Conservation (phyloP, 1,284 basidiomycete species). For the Trametes hirsuta region DNA sequence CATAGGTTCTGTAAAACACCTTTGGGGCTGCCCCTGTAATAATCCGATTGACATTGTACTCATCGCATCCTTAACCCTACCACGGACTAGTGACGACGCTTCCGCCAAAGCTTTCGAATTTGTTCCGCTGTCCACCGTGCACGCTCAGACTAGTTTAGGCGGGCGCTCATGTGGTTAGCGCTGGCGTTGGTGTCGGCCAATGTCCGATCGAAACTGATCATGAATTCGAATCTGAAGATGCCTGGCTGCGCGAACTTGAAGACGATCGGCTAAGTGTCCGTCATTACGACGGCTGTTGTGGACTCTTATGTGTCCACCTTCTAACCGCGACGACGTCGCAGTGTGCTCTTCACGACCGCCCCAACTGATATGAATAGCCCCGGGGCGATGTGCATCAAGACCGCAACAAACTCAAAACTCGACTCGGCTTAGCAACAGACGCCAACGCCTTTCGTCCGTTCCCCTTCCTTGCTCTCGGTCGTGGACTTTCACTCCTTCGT, state of each 20-base stretch:
- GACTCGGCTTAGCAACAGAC: slow-evolving; percentile 16
- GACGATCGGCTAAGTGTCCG: slow-evolving; percentile 4
- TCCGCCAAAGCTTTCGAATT: background rate
- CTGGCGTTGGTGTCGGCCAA: too few species aligned
- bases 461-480: slow-evolving; percentile 4
- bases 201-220: background rate
- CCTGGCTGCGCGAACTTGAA: background rate
- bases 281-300: slow-evolving; percentile 4
- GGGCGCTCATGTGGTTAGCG: too few species aligned
- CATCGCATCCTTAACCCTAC: too few species aligned
- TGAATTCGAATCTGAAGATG: background rate
- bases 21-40: too few species aligned
- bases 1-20: too few species aligned
- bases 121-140: background rate
- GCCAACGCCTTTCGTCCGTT: slow-evolving; percentile 17
- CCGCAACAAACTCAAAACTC: slow-evolving; percentile 11
- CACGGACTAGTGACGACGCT: too few species aligned
- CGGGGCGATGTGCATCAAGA: slow-evolving; percentile 1
- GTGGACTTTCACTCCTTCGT: slow-evolving; percentile 24
- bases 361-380: background rate
- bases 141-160: background rate
- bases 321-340: background rate
- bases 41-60: too few species aligned
- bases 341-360: background rate
- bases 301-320: slow-evolving; percentile 17